Evolutionary conservation across 2,329 filamentous ascomycete species (phyloP).

Genomic region (Monilinia polystroma): DNA sequence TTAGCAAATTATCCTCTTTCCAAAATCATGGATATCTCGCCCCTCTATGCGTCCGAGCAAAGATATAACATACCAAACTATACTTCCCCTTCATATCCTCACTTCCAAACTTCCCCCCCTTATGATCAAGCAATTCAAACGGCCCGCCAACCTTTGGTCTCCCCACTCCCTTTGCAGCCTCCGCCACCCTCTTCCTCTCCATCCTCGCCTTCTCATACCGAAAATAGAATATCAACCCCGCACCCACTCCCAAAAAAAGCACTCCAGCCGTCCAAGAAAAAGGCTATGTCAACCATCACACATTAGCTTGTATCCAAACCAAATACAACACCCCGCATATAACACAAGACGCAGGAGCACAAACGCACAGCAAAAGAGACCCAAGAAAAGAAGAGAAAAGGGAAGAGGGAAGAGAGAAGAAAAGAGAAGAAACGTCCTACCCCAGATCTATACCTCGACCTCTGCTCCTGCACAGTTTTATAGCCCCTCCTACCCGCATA

Average conservation of each 20-base stretch:
- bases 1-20: neutral
- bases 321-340: neutral
- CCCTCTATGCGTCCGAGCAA: neutral
- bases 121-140: slow-evolving; percentile 78
- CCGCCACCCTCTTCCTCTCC: slow-evolving; percentile 82
- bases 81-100: slow-evolving; percentile 85
- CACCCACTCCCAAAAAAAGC: slow-evolving; percentile 79
- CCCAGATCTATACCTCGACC: slow-evolving; percentile 37
- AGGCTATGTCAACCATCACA: slow-evolving; percentile 53
- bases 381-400: no score
- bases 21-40: no score
- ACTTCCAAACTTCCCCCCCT: slow-evolving; percentile 75
- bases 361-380: neutral
- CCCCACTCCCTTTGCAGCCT: slow-evolving; percentile 90
- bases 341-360: neutral
- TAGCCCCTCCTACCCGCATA: slow-evolving; percentile 24
- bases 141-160: slow-evolving; percentile 88
- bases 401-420: neutral
- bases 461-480: slow-evolving; percentile 40
- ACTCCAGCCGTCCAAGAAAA: slow-evolving; percentile 91
- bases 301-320: neutral
- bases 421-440: slow-evolving; percentile 28
- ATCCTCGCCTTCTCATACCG: slow-evolving; percentile 89
- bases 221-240: slow-evolving; percentile 83
- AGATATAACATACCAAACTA: slow-evolving; percentile 58